Percentiles rank a stretch among this genome's conserved stretches.
These are phyloP conservation scores for Leishmania turanica DNA, from an alignment of 208 protist species.

Conservation along the genomic window DNA sequence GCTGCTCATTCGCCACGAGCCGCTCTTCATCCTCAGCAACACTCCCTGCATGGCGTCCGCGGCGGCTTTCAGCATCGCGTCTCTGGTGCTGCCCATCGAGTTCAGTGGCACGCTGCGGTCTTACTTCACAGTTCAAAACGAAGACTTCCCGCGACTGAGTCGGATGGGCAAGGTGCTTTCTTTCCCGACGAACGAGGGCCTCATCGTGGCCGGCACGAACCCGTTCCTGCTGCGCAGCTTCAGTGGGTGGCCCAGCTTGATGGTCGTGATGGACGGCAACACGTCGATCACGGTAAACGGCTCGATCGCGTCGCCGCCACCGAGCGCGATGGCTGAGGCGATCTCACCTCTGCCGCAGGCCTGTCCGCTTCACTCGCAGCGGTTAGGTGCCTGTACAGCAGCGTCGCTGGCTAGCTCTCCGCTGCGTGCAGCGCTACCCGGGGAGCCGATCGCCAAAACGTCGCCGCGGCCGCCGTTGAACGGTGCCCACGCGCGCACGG, in stretches of 20 bases:
- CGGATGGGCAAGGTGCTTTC: slow-evolving; percentile 73
- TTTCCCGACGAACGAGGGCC: slow-evolving; percentile 45
- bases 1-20: slow-evolving; percentile 79
- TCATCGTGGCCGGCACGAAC: slow-evolving; percentile 81
- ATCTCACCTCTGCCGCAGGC: neutral
- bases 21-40: slow-evolving; percentile 80
- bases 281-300: slow-evolving; percentile 29
- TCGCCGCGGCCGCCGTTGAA: neutral
- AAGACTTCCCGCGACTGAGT: slow-evolving; percentile 57
- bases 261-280: slow-evolving; percentile 69
- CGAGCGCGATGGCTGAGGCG: neutral
- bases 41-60: slow-evolving; percentile 78
- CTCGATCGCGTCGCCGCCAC: slow-evolving; percentile 18
- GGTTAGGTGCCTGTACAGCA: neutral
- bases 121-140: slow-evolving; percentile 89
- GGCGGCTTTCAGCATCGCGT: slow-evolving; percentile 64
- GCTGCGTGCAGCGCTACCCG: neutral
- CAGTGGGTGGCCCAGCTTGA: slow-evolving; percentile 68
- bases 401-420: neutral
- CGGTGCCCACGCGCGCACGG: neutral
- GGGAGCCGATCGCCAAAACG: slow-evolving; percentile 13
- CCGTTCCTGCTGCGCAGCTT: slow-evolving; percentile 83
- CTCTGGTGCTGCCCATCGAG: slow-evolving; percentile 72
- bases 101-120: slow-evolving; percentile 67
- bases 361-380: neutral